Evolutionary conservation across 192 early-diverging fungal species (phyloP).

Genomic region (Polychytrium aggregatum): DNA sequence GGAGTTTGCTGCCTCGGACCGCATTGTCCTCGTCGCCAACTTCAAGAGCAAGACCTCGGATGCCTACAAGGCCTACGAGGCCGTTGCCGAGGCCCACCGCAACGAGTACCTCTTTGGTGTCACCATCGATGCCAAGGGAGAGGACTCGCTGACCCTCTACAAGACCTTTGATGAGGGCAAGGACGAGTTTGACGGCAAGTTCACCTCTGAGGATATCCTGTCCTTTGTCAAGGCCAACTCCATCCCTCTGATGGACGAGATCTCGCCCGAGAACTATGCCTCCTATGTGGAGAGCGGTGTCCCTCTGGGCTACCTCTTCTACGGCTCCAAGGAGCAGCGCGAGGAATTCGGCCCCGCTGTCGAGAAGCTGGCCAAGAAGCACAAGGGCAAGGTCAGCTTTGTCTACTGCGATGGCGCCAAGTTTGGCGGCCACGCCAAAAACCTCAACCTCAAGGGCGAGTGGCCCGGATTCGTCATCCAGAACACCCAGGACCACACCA

Average conservation of each 20-base stretch:
- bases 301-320: constrained; percentile 86
- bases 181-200: constrained; percentile 50
- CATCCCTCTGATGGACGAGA: constrained; percentile 80
- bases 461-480: constrained; percentile 94
- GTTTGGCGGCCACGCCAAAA: constrained; percentile 76
- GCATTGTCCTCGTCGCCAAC: constrained; percentile 83
- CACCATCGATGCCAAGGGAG: constrained; percentile 53
- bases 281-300: constrained; percentile 77
- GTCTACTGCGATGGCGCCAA: constrained; percentile 82
- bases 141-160: constrained; percentile 48
- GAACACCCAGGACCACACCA: constrained; percentile 55
- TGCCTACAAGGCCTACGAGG: constrained; percentile 54
- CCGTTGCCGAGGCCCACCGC: constrained; percentile 67
- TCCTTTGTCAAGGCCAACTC: constrained; percentile 70
- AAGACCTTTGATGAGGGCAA: constrained; percentile 88
- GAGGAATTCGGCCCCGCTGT: constrained; percentile 42
- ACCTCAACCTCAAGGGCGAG: constrained; percentile 76
- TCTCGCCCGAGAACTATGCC: constrained; percentile 80
- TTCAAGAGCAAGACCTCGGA: constrained; percentile 47
- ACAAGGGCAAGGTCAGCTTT: constrained; percentile 83
- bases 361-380: constrained; percentile 66
- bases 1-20: constrained; percentile 71
- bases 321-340: constrained; percentile 49
- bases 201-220: constrained; percentile 41
- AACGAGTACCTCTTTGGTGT: constrained; percentile 81